A percentile compares a stretch with the other conserved stretches of the same genome.
Conservation (phyloP, 163 green algal genomes). For the Chlamydomonas reinhardtii region DNA sequence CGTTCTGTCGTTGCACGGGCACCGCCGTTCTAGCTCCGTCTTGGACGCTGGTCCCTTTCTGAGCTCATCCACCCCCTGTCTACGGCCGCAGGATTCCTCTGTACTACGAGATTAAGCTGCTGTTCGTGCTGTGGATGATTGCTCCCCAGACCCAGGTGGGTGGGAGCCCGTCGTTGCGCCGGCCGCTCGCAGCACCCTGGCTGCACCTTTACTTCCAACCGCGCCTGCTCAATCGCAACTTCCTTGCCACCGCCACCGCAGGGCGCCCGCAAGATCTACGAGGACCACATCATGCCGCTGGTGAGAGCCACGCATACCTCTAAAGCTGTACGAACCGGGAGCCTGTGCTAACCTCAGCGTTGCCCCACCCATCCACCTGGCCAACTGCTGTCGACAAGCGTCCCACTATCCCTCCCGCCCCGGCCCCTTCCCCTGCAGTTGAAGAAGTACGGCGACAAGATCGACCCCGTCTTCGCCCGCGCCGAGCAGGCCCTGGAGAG, state of each 20-base stretch:
- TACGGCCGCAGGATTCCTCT: slow-evolving; percentile 37
- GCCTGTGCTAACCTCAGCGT: neutral
- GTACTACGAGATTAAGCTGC: slow-evolving; percentile 50
- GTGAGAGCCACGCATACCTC: neutral
- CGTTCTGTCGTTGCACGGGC: too few species aligned
- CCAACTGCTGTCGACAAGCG: too few species aligned
- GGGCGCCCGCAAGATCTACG: slow-evolving; percentile 41
- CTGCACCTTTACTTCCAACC: too few species aligned
- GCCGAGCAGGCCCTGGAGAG: neutral
- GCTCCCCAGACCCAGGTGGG: slow-evolving; percentile 43
- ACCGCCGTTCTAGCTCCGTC: too few species aligned
- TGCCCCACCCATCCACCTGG: too few species aligned
- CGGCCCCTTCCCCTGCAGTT: neutral
- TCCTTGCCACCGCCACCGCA: neutral
- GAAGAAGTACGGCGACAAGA: slow-evolving; percentile 32
- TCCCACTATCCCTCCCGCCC: neutral
- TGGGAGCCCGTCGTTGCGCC: neutral
- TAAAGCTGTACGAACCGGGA: too few species aligned
- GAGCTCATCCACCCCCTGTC: too few species aligned
- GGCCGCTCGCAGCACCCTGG: too few species aligned
- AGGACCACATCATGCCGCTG: slow-evolving; percentile 13
- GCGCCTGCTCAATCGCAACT: neutral
- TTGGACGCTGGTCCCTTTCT: too few species aligned
- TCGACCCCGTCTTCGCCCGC: slow-evolving; percentile 33
- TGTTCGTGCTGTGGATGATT: slow-evolving; percentile 48